Percentiles rank a stretch among this genome's conserved stretches.
These are phyloP conservation scores for Umbilicaria muhlenbergii DNA, from an alignment of 495 filamentous ascomycete genomes.

Conservation along the genomic window DNA sequence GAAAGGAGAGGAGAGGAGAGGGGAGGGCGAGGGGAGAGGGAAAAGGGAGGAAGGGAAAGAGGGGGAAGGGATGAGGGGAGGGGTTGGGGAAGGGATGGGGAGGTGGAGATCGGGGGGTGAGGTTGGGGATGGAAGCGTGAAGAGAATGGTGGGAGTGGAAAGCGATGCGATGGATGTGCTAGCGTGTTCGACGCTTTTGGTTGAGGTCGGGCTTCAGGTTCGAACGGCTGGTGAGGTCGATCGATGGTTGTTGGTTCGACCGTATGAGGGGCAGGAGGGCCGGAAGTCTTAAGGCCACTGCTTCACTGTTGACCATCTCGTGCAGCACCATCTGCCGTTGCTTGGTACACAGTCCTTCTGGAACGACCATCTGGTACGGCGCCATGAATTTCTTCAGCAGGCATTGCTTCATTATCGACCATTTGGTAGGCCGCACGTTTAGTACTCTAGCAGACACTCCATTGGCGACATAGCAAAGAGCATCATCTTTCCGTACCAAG, in stretches of 20 bases:
- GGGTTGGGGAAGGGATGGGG: conserved; percentile 80
- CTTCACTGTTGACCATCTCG: neutral
- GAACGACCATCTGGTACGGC: too few species aligned
- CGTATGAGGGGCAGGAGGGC: neutral
- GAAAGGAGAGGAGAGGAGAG: conserved; percentile 71
- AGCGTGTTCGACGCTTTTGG: neutral
- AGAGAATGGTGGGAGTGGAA: conserved; percentile 58
- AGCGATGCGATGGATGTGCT: conserved; percentile 9
- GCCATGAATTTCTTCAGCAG: too few species aligned
- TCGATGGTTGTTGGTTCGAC: neutral
- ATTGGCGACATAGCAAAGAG: too few species aligned
- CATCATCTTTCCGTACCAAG: too few species aligned
- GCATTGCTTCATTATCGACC: too few species aligned
- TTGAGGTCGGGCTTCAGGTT: neutral
- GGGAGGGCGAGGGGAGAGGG: conserved; percentile 64
- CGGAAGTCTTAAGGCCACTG: neutral
- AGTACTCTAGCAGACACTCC: neutral
- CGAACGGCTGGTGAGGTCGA: neutral
- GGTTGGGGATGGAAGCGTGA: too few species aligned
- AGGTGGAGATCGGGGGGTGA: conserved; percentile 55
- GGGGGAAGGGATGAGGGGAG: conserved; percentile 80
- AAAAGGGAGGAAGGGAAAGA: conserved; percentile 80
- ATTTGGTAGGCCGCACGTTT: too few species aligned
- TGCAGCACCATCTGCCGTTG: neutral
- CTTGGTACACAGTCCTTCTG: too few species aligned